Evolutionary conservation across 23 red algal species (phyloP).

Genomic region (Chondrus crispus): DNA sequence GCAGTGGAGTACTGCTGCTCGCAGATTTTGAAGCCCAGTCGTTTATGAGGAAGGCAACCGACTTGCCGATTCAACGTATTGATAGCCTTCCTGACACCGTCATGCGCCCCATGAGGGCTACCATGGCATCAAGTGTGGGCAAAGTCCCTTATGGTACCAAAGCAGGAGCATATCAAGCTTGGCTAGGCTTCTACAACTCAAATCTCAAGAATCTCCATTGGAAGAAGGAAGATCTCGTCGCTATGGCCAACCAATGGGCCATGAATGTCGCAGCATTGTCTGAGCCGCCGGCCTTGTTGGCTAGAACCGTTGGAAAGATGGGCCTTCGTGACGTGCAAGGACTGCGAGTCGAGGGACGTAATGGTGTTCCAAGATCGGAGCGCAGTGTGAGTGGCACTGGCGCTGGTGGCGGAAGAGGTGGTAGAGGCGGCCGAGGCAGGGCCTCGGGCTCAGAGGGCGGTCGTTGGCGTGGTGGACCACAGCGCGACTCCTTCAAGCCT

Average conservation of each 20-base stretch:
- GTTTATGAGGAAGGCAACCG: slow-evolving; percentile 29
- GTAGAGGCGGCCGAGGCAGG: too few relatives aligned
- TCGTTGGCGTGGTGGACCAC: too few relatives aligned
- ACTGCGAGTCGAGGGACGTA: not conserved
- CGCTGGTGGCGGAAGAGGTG: too few relatives aligned
- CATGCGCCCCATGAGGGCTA: not conserved
- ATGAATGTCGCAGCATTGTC: not conserved
- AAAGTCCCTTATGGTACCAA: slow-evolving; percentile 22
- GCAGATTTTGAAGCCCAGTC: slow-evolving; percentile 57
- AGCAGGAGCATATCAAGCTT: slow-evolving; percentile 53
- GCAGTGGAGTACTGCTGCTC: slow-evolving; percentile 74
- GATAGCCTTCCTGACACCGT: not conserved
- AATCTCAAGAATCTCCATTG: slow-evolving; percentile 24
- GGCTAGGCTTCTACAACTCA: slow-evolving; percentile 62
- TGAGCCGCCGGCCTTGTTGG: slow-evolving; percentile 32
- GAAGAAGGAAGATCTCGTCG: slow-evolving; percentile 41
- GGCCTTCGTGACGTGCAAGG: slow-evolving; percentile 1
- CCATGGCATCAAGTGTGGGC: not conserved
- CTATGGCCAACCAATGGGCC: slow-evolving; percentile 25
- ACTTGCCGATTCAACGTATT: slow-evolving; percentile 39
- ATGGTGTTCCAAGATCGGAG: too few relatives aligned
- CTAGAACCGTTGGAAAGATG: slow-evolving; percentile 52
- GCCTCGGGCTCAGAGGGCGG: too few relatives aligned
- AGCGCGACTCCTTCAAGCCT: too few relatives aligned
- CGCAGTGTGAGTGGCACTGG: too few relatives aligned